Evolutionary conservation across 768 basidiomycete species (phyloP).

Genomic region (Boletus subparvulus): DNA sequence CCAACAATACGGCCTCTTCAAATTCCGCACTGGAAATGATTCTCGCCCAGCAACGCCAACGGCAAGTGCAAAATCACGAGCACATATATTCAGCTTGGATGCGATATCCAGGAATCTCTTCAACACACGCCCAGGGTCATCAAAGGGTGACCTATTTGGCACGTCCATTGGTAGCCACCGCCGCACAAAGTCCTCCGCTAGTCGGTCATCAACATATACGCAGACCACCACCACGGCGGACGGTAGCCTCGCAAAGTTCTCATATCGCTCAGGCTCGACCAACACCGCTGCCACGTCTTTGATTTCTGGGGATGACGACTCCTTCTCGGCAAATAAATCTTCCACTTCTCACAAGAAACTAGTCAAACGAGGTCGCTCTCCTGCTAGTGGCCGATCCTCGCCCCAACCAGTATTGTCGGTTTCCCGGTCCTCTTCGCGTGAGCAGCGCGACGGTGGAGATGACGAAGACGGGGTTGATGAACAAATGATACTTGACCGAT

Average conservation of each 20-base stretch:
- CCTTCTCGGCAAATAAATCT: constrained; percentile 42
- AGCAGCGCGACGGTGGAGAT: constrained; percentile 37
- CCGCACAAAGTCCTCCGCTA: constrained; percentile 60
- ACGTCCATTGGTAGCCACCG: constrained; percentile 67
- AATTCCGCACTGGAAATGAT: constrained; percentile 74
- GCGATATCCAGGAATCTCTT: constrained; percentile 90
- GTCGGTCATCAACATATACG: constrained; percentile 73
- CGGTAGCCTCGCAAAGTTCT: constrained; percentile 69
- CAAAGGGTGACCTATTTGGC: constrained; percentile 75
- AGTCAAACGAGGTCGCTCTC: constrained; percentile 49
- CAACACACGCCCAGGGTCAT: constrained; percentile 61
- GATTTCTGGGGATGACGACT: constrained; percentile 61
- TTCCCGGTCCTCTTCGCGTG: constrained; percentile 47
- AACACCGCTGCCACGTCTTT: constrained; percentile 61
- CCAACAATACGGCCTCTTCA: constrained; percentile 86
- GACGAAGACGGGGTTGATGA: constrained; percentile 47
- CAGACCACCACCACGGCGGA: constrained; percentile 67
- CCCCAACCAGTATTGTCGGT: constrained; percentile 35
- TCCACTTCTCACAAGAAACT: constrained; percentile 48
- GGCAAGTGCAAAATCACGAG: constrained; percentile 64
- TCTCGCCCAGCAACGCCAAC: constrained; percentile 88
- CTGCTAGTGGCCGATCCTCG: constrained; percentile 36
- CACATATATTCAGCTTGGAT: constrained; percentile 87
- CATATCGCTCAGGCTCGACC: constrained; percentile 68
- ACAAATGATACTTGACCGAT: constrained; percentile 51